These are phyloP conservation scores for Bondarzewia mesenterica DNA, from an alignment of 1,284 basidiomycete species.

Conservation along the genomic window DNA sequence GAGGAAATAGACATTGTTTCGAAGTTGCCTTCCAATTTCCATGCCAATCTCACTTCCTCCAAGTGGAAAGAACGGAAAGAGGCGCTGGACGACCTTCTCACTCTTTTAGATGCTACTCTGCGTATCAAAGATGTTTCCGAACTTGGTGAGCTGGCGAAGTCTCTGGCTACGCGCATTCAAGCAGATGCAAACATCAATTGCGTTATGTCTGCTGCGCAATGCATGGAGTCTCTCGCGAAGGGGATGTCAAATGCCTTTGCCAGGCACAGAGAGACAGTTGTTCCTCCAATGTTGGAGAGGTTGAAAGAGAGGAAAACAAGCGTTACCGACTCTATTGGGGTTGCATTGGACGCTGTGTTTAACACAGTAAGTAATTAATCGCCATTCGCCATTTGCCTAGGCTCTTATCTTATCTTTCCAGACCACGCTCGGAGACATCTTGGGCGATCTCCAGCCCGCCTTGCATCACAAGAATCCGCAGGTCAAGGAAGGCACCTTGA, in stretches of 20 bases:
- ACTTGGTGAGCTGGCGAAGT: conserved; percentile 66
- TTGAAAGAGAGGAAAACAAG: conserved; percentile 92
- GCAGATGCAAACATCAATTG: conserved; percentile 95
- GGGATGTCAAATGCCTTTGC: conserved; percentile 75
- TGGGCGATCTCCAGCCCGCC: conserved; percentile 76
- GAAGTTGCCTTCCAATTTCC: conserved; percentile 71
- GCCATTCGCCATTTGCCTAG: conserved; percentile 2
- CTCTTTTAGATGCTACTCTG: conserved; percentile 64
- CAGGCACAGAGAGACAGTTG: conserved; percentile 65
- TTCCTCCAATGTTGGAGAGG: conserved; percentile 81
- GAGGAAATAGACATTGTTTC: conserved; percentile 78
- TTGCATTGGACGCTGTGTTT: conserved; percentile 88
- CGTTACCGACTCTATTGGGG: conserved; percentile 85
- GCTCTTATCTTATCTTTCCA: conserved; percentile 28
- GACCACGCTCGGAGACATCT: conserved; percentile 77
- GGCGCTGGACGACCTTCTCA: conserved; percentile 77
- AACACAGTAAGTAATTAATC: conserved; percentile 49
- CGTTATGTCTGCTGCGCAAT: conserved; percentile 83
- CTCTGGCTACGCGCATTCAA: conserved; percentile 76
- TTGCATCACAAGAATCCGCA: conserved; percentile 93
- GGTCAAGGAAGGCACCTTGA: conserved; percentile 90
- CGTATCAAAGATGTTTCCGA: conserved; percentile 76
- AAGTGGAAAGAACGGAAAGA: conserved; percentile 99
- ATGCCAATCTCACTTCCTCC: conserved; percentile 71
- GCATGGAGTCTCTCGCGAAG: conserved; percentile 82